A percentile compares a stretch with the other conserved stretches of the same genome.
These are phyloP conservation scores for Curvularia spicifera DNA, from an alignment of 2,329 filamentous ascomycete species.

Conservation along the genomic window DNA sequence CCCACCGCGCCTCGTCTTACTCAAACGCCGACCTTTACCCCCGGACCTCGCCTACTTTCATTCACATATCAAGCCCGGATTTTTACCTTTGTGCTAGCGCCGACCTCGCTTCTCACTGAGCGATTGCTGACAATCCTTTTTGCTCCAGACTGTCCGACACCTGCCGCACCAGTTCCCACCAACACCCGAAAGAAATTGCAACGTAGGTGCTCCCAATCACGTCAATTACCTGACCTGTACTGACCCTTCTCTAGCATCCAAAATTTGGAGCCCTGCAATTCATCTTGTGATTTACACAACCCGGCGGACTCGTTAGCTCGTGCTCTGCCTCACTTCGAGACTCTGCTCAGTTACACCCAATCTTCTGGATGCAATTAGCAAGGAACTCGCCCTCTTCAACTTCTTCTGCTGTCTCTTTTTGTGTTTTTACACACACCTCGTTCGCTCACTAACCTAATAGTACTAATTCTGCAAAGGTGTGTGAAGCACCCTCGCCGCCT, in stretches of 20 bases:
- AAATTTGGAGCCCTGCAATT: constrained; percentile 52
- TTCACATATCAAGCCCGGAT: neutral
- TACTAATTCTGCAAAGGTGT: constrained; percentile 58
- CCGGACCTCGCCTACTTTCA: neutral
- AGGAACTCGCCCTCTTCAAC: constrained; percentile 45
- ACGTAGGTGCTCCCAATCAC: constrained; percentile 27
- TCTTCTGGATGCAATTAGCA: constrained; percentile 54
- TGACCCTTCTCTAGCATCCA: constrained; percentile 47
- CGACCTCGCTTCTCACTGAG: neutral
- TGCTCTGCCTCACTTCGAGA: constrained; percentile 55
- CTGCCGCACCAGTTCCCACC: constrained; percentile 23
- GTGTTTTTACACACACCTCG: constrained; percentile 38
- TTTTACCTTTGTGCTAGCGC: neutral
- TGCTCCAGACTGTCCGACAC: constrained; percentile 21
- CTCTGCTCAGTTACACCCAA: constrained; percentile 47
- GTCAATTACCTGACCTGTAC: constrained; percentile 14
- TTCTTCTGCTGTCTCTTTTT: constrained; percentile 43
- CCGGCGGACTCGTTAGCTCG: constrained; percentile 62
- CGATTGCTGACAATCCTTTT: constrained; percentile 21
- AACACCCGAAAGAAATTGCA: constrained; percentile 25
- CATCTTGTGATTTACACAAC: constrained; percentile 50
- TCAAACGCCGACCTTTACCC: neutral
- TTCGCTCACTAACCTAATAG: constrained; percentile 55
- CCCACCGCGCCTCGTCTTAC: neutral
- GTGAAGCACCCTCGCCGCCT: constrained; percentile 30